phyloP scores from a whole-genome alignment of 192 early-diverging fungal species.

The Rhizophagus clarus region DNA sequence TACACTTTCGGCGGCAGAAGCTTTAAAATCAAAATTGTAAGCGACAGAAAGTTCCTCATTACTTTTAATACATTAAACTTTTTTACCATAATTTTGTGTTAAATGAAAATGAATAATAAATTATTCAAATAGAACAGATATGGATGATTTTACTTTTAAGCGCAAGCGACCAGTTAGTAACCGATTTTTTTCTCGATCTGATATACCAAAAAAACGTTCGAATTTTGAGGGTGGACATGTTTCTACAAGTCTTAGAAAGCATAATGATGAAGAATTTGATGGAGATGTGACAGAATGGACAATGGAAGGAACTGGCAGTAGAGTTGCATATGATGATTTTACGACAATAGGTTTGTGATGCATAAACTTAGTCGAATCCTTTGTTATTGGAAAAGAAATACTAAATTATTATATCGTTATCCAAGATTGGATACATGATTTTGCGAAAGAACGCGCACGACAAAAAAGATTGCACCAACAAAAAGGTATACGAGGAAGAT shows the following conservation, averaged over 20 bases:
- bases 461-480: constrained; percentile 56
- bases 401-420: background rate
- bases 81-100: no score
- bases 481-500: constrained; percentile 60
- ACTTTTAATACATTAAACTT: no score
- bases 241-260: constrained; percentile 25
- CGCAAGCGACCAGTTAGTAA: constrained; percentile 19
- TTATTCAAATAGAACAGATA: background rate
- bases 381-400: background rate
- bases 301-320: constrained; percentile 47
- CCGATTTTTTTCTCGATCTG: constrained; percentile 15
- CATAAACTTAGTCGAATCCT: background rate
- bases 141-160: constrained; percentile 31
- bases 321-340: constrained; percentile 59
- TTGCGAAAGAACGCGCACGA: constrained; percentile 79
- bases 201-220: background rate
- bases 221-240: background rate
- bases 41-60: background rate
- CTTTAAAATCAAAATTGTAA: constrained; percentile 21
- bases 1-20: constrained; percentile 12
- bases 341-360: constrained; percentile 56
- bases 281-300: constrained; percentile 46
- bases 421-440: constrained; percentile 89
- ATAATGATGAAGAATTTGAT: constrained; percentile 33
- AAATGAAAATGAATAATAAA: no score